phyloP scores from a whole-genome alignment of 2,329 filamentous ascomycete species.

The Neophaeococcomyces aloes region DNA sequence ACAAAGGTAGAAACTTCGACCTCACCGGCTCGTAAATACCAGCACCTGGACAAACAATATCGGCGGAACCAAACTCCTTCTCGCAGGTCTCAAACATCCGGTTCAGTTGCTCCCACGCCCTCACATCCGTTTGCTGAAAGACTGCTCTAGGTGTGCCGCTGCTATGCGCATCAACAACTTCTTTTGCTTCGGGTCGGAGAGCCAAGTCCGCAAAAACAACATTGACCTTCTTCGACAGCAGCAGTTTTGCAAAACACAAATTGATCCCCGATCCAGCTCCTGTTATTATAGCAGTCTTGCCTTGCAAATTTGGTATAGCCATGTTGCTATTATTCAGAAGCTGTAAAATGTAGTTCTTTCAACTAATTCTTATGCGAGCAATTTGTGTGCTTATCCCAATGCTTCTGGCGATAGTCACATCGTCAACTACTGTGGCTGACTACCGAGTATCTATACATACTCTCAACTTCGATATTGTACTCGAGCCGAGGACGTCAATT shows the following conservation, averaged over 20 bases:
- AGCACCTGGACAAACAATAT: constrained; percentile 38
- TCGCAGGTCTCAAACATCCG: constrained; percentile 40
- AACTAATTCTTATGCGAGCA: no score
- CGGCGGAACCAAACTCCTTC: constrained; percentile 37
- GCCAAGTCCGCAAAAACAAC: constrained; percentile 36
- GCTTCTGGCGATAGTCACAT: no score
- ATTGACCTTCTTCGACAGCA: constrained; percentile 34
- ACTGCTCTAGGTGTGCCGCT: constrained; percentile 25
- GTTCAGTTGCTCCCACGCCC: constrained; percentile 39
- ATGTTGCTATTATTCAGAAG: background rate
- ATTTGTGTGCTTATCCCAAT: no score
- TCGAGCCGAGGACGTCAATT: no score
- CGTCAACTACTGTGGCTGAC: no score
- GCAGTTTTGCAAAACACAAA: constrained; percentile 31
- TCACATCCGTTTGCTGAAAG: constrained; percentile 38
- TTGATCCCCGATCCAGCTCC: constrained; percentile 31
- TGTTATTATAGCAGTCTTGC: constrained; percentile 12
- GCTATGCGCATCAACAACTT: constrained; percentile 29
- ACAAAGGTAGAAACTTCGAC: background rate
- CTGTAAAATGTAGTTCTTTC: no score
- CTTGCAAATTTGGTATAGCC: constrained; percentile 1
- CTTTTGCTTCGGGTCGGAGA: constrained; percentile 34
- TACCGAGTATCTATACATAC: no score
- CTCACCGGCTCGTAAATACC: constrained; percentile 29
- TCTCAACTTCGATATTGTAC: no score